Evolutionary conservation across 2,329 filamentous ascomycete genomes (phyloP), one percentile per base, ranked within the genome.

Genomic region (Aulographum hederae): DNA sequence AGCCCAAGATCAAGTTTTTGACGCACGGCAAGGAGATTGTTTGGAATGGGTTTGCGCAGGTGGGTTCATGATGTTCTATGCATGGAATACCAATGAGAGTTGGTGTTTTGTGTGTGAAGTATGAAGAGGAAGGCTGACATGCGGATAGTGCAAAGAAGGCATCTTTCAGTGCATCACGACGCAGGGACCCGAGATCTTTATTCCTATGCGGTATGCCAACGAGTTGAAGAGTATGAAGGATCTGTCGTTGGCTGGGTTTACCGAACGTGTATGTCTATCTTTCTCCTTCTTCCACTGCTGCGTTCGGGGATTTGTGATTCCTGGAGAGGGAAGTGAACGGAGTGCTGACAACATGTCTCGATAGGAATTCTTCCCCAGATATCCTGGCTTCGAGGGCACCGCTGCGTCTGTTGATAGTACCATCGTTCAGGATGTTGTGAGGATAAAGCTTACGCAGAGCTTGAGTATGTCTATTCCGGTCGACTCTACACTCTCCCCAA

Each of bases 361-460:
- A 25, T 19, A 26, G 32, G 18, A 30, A 16, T 34, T 34, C 18
- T 34, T 34, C 27, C 8, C 18, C 2, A 21, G 29, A 4, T 29
- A 30, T 19, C 32, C 32, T 2, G 32, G 32, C 32, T 34, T 34
- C 20, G 32, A 34, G 12, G 26, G 26, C 10, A 18, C 29, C 3
- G 8, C 2, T 3, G 18, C 18, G 14, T 1, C 29, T 4, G 30
- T 29, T 12, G 17, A 31, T 10, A 19, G 30, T 21, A 18, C 18
- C 13, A 23, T 34, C 5, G 26, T 34, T n/a, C 32, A 34, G 14
- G 32, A 34, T 12, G 27, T 15, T 13, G 29, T 30, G 13, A 8
- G 26, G 10, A 30, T 30, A 8, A 23, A 18, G 8, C 32, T 34
- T 6, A 34, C 32, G 2, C 32, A 34, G 5, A 16, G 13, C 8